Percentiles rank a stretch among this genome's conserved stretches.
Evolutionary conservation across 2,329 filamentous ascomycete species (phyloP).

Genomic region (Aspergillus sojae): DNA sequence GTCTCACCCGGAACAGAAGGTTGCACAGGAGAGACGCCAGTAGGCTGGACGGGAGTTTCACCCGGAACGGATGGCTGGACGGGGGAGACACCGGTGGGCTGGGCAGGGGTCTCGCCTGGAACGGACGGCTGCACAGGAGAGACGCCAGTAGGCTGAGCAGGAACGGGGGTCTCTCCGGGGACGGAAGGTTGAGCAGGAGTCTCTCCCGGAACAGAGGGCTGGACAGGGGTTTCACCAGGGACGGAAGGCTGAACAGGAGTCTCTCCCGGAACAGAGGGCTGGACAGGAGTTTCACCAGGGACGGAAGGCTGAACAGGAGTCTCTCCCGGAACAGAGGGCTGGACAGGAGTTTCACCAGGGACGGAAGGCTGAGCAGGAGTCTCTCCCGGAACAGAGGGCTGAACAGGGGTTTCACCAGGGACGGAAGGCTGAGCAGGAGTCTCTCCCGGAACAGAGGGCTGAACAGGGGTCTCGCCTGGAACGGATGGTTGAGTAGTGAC

Average conservation of each 20-base stretch:
- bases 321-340: constrained; percentile 7
- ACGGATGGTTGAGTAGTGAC: background rate
- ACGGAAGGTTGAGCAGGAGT: constrained; percentile 13
- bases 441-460: constrained; percentile 9
- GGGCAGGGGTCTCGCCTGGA: constrained; percentile 1
- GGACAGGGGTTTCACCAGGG: background rate
- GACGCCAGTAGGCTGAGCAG: background rate
- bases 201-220: constrained; percentile 9
- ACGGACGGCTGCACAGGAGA: constrained; percentile 4
- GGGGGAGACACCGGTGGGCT: background rate
- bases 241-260: constrained; percentile 6
- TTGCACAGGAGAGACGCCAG: background rate
- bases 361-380: constrained; percentile 13
- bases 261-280: constrained; percentile 9
- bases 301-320: constrained; percentile 6
- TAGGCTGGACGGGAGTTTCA: background rate
- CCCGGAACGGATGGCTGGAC: constrained; percentile 10
- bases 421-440: constrained; percentile 6
- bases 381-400: constrained; percentile 9
- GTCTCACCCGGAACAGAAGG: constrained; percentile 12
- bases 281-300: background rate
- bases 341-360: too few relatives aligned
- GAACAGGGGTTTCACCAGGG: background rate
- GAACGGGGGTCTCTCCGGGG: constrained; percentile 1
- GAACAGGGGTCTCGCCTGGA: constrained; percentile 6